Conservation (phyloP, 768 basidiomycete species). For the Roridomyces roridus region DNA sequence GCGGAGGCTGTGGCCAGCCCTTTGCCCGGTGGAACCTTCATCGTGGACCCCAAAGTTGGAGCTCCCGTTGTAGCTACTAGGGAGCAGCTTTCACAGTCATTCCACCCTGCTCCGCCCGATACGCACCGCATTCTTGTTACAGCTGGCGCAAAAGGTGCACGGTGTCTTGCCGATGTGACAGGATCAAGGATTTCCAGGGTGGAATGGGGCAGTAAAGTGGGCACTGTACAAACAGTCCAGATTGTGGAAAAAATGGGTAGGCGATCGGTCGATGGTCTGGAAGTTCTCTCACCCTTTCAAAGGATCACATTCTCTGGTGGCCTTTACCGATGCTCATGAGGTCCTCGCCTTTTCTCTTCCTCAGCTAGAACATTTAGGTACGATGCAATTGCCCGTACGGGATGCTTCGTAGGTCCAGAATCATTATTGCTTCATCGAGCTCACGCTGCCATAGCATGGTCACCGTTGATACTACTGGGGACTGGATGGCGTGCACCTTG, state of each 20-base stretch:
- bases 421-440: conserved; percentile 6
- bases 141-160: conserved; percentile 64
- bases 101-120: conserved; percentile 28
- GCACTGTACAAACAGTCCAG: conserved; percentile 54
- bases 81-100: conserved; percentile 44
- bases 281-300: too few species aligned
- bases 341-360: conserved; percentile 69
- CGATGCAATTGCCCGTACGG: conserved; percentile 41
- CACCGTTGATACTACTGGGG: conserved; percentile 56
- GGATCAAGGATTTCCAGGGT: conserved; percentile 71
- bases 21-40: conserved; percentile 53
- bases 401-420: conserved; percentile 38
- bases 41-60: conserved; percentile 57
- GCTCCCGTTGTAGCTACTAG: conserved; percentile 43
- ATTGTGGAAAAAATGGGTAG: conserved; percentile 72
- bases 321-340: conserved; percentile 57
- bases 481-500: conserved; percentile 55
- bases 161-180: conserved; percentile 60
- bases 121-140: conserved; percentile 49
- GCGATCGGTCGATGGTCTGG: too few species aligned
- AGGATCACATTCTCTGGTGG: conserved; percentile 62
- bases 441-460: conserved; percentile 37
- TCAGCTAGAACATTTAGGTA: conserved; percentile 61
- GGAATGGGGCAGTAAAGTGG: conserved; percentile 65
- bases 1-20: conserved; percentile 51